Evolutionary conservation across 306 rosid genomes (phyloP).

Genomic region (Cucurbita maxima): DNA sequence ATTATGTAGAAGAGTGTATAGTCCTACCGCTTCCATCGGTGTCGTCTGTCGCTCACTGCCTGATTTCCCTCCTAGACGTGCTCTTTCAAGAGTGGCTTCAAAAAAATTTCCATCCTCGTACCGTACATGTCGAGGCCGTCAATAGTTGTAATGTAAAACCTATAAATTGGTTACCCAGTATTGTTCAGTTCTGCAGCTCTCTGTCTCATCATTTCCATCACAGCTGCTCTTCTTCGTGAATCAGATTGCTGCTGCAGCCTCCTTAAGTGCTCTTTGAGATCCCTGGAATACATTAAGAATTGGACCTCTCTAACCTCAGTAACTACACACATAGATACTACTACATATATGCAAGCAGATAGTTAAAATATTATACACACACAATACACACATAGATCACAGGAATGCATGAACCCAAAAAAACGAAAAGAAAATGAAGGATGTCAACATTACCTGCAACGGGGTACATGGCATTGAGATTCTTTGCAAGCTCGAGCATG

Average conservation of each 20-base stretch:
- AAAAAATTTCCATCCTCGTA: slow-evolving; percentile 12
- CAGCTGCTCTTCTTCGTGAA: slow-evolving; percentile 92
- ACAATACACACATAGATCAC: not conserved
- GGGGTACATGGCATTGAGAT: slow-evolving; percentile 89
- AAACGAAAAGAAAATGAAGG: not conserved
- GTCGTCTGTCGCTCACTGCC: slow-evolving; percentile 16
- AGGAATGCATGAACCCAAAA: not conserved
- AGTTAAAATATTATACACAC: not conserved
- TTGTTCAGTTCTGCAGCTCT: slow-evolving; percentile 90
- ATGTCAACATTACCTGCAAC: slow-evolving; percentile 66
- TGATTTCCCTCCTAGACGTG: slow-evolving; percentile 12
- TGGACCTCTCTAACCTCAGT: not conserved
- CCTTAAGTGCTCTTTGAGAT: slow-evolving; percentile 83
- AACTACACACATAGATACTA: not conserved
- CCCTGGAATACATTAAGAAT: slow-evolving; percentile 32
- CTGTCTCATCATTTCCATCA: slow-evolving; percentile 99
- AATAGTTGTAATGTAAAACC: slow-evolving; percentile 13
- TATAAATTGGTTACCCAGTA: slow-evolving; percentile 38
- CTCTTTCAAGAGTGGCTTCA: slow-evolving; percentile 19
- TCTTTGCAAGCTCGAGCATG: slow-evolving; percentile 98
- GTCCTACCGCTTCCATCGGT: slow-evolving; percentile 25
- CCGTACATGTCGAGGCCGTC: not conserved
- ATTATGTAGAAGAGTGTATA: slow-evolving; percentile 21
- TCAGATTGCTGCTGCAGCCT: slow-evolving; percentile 97
- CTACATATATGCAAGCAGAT: not conserved